These are phyloP conservation scores for Fusarium illudens DNA, from an alignment of 2,329 filamentous ascomycete genomes.

Conservation along the genomic window DNA sequence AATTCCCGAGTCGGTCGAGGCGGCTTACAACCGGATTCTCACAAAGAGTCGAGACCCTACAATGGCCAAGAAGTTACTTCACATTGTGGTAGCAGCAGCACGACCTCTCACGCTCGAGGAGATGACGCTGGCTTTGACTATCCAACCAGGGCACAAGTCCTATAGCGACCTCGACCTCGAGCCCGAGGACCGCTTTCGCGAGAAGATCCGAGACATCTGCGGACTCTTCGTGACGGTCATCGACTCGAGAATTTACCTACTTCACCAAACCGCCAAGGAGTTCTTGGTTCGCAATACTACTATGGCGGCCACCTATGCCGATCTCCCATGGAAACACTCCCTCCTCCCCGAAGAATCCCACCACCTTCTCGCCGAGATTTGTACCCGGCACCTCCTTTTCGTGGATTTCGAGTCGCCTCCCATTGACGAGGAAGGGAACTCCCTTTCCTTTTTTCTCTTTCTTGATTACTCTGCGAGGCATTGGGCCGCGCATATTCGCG, in stretches of 20 bases:
- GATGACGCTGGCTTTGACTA: constrained; percentile 32
- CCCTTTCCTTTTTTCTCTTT: not conserved
- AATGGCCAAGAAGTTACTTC: constrained; percentile 28
- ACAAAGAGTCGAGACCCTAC: constrained; percentile 13
- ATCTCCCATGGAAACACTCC: constrained; percentile 19
- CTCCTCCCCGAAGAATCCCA: constrained; percentile 18
- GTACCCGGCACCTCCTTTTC: constrained; percentile 6
- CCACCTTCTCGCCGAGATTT: constrained; percentile 23
- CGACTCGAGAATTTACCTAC: constrained; percentile 30
- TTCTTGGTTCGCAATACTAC: constrained; percentile 19
- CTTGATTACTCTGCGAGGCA: constrained; percentile 13
- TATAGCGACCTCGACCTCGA: constrained; percentile 7
- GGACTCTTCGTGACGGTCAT: constrained; percentile 43
- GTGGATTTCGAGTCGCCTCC: not conserved
- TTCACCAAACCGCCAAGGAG: constrained; percentile 38
- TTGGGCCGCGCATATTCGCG: constrained; percentile 7
- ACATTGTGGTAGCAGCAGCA: constrained; percentile 39
- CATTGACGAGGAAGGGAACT: not conserved
- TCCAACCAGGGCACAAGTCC: constrained; percentile 7
- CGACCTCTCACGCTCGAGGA: constrained; percentile 36
- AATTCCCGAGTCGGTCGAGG: constrained; percentile 35
- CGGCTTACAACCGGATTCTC: constrained; percentile 42
- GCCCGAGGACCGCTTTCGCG: constrained; percentile 8
- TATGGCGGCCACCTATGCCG: no score
- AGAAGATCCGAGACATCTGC: constrained; percentile 38